phyloP scores from a whole-genome alignment of 31 red algal species.

The Asparagopsis taxiformis region DNA sequence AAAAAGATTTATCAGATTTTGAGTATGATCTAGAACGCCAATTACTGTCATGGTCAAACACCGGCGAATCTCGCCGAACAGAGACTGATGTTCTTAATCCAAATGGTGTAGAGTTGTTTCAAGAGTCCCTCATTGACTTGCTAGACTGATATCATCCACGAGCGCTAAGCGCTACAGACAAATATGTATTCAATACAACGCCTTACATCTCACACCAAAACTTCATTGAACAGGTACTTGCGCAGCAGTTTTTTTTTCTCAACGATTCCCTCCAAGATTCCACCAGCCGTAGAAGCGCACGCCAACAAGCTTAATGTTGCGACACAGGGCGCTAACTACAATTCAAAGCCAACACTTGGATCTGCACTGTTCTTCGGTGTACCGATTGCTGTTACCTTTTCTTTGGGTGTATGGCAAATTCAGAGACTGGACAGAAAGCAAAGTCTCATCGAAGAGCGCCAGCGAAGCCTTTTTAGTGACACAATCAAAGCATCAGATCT shows the following conservation, averaged over 20 bases:
- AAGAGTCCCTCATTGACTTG: conserved; percentile 9
- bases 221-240: too few relatives aligned
- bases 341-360: too few relatives aligned
- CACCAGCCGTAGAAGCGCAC: too few relatives aligned
- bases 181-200: too few relatives aligned
- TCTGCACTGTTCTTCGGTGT: conserved; percentile 28
- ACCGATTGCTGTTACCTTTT: conserved; percentile 59
- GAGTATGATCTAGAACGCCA: background rate
- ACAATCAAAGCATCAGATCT: conserved; percentile 15
- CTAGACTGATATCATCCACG: too few relatives aligned
- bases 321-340: too few relatives aligned
- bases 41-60: background rate
- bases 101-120: conserved; percentile 11
- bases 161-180: too few relatives aligned
- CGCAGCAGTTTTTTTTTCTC: too few relatives aligned
- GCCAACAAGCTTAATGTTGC: too few relatives aligned
- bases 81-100: conserved; percentile 16
- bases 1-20: background rate
- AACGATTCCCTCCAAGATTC: too few relatives aligned
- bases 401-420: conserved; percentile 51
- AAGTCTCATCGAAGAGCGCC: conserved; percentile 35
- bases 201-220: too few relatives aligned
- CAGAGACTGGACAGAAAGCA: conserved; percentile 36
- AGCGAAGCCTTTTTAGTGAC: conserved; percentile 7
- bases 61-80: background rate